These are phyloP conservation scores for Ceratobasidium sp. DNA, from an alignment of 1,284 basidiomycete genomes.

Conservation along the genomic window DNA sequence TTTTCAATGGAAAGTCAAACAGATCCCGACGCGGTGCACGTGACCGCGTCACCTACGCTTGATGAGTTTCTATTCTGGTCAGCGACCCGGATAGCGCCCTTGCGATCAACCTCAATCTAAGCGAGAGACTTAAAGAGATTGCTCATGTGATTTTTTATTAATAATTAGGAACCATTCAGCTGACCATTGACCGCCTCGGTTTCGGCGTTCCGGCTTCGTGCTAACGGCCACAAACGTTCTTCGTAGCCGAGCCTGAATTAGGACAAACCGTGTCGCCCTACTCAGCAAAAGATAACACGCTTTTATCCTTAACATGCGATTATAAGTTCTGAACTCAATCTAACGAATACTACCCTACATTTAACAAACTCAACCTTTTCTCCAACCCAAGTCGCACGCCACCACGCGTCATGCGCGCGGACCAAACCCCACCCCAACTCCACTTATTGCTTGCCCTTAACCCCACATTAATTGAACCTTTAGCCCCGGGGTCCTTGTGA, in stretches of 20 bases:
- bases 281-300: not conserved
- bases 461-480: not conserved
- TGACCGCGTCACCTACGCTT: not conserved
- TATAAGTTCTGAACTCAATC: not conserved
- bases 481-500: slow-evolving; percentile 13
- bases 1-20: not conserved
- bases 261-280: not conserved
- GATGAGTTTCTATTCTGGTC: not conserved
- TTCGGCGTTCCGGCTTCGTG: not conserved
- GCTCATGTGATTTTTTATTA: not conserved
- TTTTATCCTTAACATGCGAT: not conserved
- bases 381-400: not conserved
- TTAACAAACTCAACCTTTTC: not conserved
- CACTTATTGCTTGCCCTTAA: slow-evolving; percentile 5
- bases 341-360: not conserved
- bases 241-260: not conserved
- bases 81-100: not conserved
- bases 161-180: not conserved
- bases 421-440: slow-evolving; percentile 4
- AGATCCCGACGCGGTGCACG: slow-evolving; percentile 1
- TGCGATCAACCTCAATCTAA: not conserved
- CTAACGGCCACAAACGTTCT: not conserved
- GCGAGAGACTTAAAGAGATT: not conserved
- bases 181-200: not conserved
- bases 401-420: slow-evolving; percentile 1